phyloP scores from a whole-genome alignment of 805 yeast species.

The Pichia rugopelliculosa region DNA sequence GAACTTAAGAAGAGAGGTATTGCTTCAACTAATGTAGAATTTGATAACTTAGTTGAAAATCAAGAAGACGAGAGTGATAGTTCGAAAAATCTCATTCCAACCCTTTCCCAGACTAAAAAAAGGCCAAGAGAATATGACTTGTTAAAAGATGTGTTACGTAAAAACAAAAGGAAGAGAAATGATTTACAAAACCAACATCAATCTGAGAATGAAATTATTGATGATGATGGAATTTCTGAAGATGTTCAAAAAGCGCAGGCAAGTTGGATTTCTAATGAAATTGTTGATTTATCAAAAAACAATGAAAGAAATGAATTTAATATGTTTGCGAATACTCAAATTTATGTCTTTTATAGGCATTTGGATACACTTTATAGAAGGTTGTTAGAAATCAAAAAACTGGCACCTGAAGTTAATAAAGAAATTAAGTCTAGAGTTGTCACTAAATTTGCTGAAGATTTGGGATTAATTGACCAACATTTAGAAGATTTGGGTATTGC shows the following conservation, averaged over 20 bases:
- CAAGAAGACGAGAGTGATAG: slow-evolving; percentile 10
- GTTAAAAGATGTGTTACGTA: slow-evolving; percentile 52
- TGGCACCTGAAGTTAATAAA: slow-evolving; percentile 61
- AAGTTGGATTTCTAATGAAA: slow-evolving; percentile 30
- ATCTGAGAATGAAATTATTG: background rate
- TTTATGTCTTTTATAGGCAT: slow-evolving; percentile 85
- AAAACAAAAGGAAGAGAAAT: slow-evolving; percentile 25
- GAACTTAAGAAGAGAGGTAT: slow-evolving; percentile 30
- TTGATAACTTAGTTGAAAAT: slow-evolving; percentile 11
- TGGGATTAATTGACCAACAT: slow-evolving; percentile 74
- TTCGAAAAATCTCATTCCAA: slow-evolving; percentile 9
- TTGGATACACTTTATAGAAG: slow-evolving; percentile 77
- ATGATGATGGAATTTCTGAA: slow-evolving; percentile 11
- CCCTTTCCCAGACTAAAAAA: slow-evolving; percentile 30
- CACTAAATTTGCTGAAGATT: slow-evolving; percentile 78
- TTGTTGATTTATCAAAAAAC: slow-evolving; percentile 17
- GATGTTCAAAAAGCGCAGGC: slow-evolving; percentile 29
- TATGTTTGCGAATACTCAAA: slow-evolving; percentile 79
- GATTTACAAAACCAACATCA: slow-evolving; percentile 2
- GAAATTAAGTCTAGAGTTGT: slow-evolving; percentile 59
- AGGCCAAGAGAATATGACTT: slow-evolving; percentile 52
- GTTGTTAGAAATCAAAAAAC: slow-evolving; percentile 63
- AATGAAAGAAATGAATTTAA: slow-evolving; percentile 53
- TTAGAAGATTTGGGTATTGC: slow-evolving; percentile 74
- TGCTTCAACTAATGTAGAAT: slow-evolving; percentile 20